A percentile compares a stretch with the other conserved stretches of the same genome.
These are phyloP conservation scores for Sclerotinia glacialis DNA, from an alignment of 2,329 filamentous ascomycete genomes.

Conservation along the genomic window DNA sequence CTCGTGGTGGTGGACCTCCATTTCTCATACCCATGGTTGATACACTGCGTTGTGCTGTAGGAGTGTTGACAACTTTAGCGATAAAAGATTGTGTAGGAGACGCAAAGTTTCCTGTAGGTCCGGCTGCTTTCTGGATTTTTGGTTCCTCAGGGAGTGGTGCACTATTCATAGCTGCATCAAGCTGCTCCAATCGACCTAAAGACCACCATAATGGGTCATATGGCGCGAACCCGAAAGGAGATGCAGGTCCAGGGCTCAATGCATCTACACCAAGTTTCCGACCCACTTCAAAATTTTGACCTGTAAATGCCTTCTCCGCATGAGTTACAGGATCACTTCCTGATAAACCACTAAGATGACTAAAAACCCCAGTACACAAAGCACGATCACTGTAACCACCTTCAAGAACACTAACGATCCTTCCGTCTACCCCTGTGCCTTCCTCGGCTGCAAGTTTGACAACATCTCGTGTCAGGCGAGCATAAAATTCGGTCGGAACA, in stretches of 20 bases:
- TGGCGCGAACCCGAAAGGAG: slow-evolving; percentile 37
- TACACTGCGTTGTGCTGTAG: slow-evolving; percentile 62
- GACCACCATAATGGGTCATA: slow-evolving; percentile 76
- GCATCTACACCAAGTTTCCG: slow-evolving; percentile 45
- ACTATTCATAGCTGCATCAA: slow-evolving; percentile 60
- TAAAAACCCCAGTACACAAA: slow-evolving; percentile 80
- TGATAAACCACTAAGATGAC: slow-evolving; percentile 81
- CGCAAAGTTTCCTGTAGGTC: slow-evolving; percentile 69
- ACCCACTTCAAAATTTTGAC: slow-evolving; percentile 58
- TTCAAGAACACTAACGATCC: slow-evolving; percentile 90
- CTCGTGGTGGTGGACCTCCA: slow-evolving; percentile 41
- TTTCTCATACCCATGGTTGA: slow-evolving; percentile 50
- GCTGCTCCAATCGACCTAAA: slow-evolving; percentile 59
- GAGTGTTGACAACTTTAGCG: slow-evolving; percentile 67
- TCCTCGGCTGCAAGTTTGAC: slow-evolving; percentile 79
- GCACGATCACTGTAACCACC: slow-evolving; percentile 95
- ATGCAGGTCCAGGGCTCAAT: slow-evolving; percentile 22
- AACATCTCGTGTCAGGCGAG: slow-evolving; percentile 81
- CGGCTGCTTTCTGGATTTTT: slow-evolving; percentile 50
- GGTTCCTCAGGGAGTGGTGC: slow-evolving; percentile 50
- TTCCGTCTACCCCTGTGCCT: slow-evolving; percentile 72
- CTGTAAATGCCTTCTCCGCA: slow-evolving; percentile 43
- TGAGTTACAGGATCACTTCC: slow-evolving; percentile 49
- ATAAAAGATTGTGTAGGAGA: slow-evolving; percentile 85
- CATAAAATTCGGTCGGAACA: slow-evolving; percentile 95